A percentile compares a stretch with the other conserved stretches of the same genome.
phyloP scores from a whole-genome alignment of 768 basidiomycete species.

The Leccinum broughii region DNA sequence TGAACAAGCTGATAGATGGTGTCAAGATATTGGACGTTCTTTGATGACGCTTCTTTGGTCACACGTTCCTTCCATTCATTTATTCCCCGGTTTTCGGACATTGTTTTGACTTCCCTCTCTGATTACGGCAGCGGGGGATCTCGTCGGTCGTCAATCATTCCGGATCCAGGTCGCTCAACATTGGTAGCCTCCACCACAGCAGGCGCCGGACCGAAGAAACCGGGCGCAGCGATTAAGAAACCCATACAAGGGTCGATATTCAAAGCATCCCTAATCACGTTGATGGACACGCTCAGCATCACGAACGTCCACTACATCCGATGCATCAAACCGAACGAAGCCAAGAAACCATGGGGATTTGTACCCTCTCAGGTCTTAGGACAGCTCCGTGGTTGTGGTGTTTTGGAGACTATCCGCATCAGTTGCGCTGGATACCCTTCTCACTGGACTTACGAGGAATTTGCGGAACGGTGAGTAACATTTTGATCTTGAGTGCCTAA shows the following conservation, averaged over 20 bases:
- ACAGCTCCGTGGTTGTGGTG: conserved; percentile 96
- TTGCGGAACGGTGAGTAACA: conserved; percentile 83
- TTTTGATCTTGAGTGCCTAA: conserved; percentile 9
- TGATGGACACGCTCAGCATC: conserved; percentile 97
- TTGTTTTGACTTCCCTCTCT: conserved; percentile 48
- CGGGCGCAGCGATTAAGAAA: conserved; percentile 74
- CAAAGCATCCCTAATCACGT: conserved; percentile 87
- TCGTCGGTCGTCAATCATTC: conserved; percentile 81
- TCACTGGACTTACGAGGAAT: conserved; percentile 98
- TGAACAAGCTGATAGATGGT: background rate
- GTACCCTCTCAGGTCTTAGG: conserved; percentile 92
- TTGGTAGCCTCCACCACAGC: conserved; percentile 50
- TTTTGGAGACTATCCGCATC: conserved; percentile 97
- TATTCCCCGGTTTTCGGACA: too few relatives aligned
- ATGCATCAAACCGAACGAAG: conserved; percentile 98
- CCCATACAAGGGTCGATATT: conserved; percentile 99
- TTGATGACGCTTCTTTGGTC: background rate
- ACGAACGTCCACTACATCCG: conserved; percentile 99
- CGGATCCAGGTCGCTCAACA: conserved; percentile 80
- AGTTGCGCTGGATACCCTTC: conserved; percentile 99
- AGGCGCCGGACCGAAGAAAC: conserved; percentile 51
- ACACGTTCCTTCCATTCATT: too few relatives aligned
- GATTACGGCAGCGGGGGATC: conserved; percentile 77
- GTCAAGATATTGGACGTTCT: background rate
- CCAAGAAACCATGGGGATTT: conserved; percentile 96